Base-by-base conservation (phyloP, 148 eudicot species). In the Beta vulgaris region DNA sequence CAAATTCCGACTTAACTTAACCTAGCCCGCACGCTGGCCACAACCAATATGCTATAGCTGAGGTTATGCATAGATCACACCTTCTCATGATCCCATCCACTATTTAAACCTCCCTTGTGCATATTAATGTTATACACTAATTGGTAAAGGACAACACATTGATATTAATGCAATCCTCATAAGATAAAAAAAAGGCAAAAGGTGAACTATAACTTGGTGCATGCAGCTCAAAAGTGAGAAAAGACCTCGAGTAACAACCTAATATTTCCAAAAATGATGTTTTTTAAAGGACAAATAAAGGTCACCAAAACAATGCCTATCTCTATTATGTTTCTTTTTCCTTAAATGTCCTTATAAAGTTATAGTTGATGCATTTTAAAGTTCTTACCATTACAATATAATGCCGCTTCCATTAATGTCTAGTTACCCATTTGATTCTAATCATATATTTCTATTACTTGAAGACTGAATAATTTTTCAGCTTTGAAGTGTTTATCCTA, bases 391-490 rank as follows among this genome's bases (percentile, higher is more conserved):
- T 74, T 73, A 73, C 60, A 67, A 54, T 58, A 46, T 74, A 79
- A 74, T n/a, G n/a, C n/a, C n/a, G n/a, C 55, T 79, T 74, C 63
- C 71, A 73, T 55, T 39, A 13, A 51, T 64, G 69, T n/a, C n/a
- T 39, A 7, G 35, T 74, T 74, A 26, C 65, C 49, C 51, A 75
- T 26, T 75, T 75, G 2, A 74, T 74, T 43, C 7, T 16, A 49
- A 49, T 51, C 32, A 65, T 65, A 53, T 9, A 65, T 51, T 51
- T 23, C 63, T 19, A 21, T 43, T 31, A 35, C 58, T 68, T 48
- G 61, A 69, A 75, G 58, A 68, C 79, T 62, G 16, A 80, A 63
- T 59, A 34, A 62, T 12, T 49, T 21, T 74, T 54, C 68, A 31
- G 29, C 44, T 65, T 73, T 78, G 63, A 55, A 58, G 43, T 23